Base-by-base conservation (phyloP, 2,329 filamentous ascomycete species). In the Beauveria bassiana region DNA sequence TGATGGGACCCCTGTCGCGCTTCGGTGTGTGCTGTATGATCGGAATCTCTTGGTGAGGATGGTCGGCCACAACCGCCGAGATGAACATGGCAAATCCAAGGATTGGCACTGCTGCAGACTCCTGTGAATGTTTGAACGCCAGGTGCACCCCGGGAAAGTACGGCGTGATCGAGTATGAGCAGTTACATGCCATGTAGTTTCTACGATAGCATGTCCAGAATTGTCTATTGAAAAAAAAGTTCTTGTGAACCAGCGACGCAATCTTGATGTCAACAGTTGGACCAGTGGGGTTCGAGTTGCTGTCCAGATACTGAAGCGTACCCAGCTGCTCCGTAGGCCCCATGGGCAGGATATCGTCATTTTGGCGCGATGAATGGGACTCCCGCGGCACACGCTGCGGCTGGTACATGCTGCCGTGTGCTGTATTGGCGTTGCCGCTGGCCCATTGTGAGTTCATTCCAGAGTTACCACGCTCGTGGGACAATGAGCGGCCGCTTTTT, bases 161-260 rank as follows among this genome's bases (percentile, higher is more conserved):
- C 1, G 89, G 89, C 46, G 80, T 79, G 26, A 96, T 77, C 14
- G 82, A 82, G 74, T 88, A 96, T 3, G 88, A 90, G 72, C 90
- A 93, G 57, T 87, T 85, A 59, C 95, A 91, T 0, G 90, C 88
- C 71, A 96, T 95, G 74, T 96, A 96, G 72, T 96, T 96, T 49
- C 93, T 83, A 40, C 92, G 83, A 71, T 96, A 96, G 75, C 92
- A 96, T 0, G 92, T 96, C 91, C 91, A 96, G 68, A 93, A 90
- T 20, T 84, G 81, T 61, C 3, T 31, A 31, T 4, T 1, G 96
- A 92, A 3, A 71, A 96, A 96, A 75, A 96, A 96, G 0, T 92
- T 92, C 68, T 96, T 96, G 72, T 96, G 90, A 63, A 96, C 91
- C 68, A 86, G 88, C 42, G 90, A 90, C 34, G 87, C 81, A 65